Evolutionary conservation across 345 rosid genomes (phyloP).

Genomic region (Luvunga scandens): DNA sequence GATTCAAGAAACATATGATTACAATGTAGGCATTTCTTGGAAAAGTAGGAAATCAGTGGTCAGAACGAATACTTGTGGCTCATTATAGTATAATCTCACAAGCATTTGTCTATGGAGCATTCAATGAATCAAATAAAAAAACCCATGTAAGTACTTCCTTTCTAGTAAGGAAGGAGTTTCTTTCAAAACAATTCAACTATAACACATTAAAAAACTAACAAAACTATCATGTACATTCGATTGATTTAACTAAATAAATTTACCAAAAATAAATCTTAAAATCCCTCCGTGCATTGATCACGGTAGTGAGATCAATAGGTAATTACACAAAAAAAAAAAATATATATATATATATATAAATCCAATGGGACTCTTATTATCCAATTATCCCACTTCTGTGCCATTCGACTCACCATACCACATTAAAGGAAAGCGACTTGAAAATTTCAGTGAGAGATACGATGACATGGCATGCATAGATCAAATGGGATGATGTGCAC

Average conservation of each 20-base stretch:
- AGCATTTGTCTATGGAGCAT: neutral
- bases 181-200: neutral
- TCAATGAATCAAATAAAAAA: neutral
- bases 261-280: neutral
- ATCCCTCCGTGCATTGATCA: neutral
- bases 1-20: neutral
- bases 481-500: constrained; percentile 7
- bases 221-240: neutral
- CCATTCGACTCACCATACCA: neutral
- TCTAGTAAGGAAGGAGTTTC: neutral
- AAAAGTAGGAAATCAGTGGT: neutral
- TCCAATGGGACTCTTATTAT: neutral
- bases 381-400: neutral
- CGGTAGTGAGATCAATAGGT: neutral
- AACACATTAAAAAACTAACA: neutral
- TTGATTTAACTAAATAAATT: neutral
- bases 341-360: neutral
- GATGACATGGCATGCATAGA: constrained; percentile 9
- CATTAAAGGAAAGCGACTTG: neutral
- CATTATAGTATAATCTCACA: neutral
- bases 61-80: neutral
- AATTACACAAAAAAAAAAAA: neutral
- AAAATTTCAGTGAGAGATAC: neutral
- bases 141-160: neutral
- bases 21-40: neutral